Base-by-base conservation (phyloP, 495 filamentous ascomycete genomes). In the Aspergillus funiculosus region DNA sequence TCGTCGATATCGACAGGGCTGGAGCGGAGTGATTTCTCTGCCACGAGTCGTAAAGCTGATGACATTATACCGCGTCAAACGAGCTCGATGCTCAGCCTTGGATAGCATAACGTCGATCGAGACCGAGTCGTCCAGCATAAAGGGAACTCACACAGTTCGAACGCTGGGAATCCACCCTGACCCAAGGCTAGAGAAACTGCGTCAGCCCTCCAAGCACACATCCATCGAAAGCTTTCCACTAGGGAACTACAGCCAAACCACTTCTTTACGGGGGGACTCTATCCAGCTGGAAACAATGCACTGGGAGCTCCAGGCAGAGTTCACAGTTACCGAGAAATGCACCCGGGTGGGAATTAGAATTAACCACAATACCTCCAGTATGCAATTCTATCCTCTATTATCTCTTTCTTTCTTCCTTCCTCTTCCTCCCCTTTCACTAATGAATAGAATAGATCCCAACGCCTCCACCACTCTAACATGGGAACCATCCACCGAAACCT, bases 21-120 rank as follows among this genome's bases (percentile, higher is more conserved):
- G 66, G 62, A 69, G 65, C 20, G 62, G 67, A 9, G 27, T 67
- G 46, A 55, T 66, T n/a, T 69, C 67, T 8, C 29, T 69, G 4
- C 67, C 66, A 6, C 54, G 64, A 13, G 50, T 54, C 8, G 45
- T 60, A 2, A 30, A 48, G 8, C 26, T 71, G 21, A 48, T 53
- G 46, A 64, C 60, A 10, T 15, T 68, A 13, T 34, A 40, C 9
- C 36, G 50, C 34, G 61, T 69, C 6, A 58, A 40, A 14, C 56
- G 51, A 11, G 64, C 67, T 0, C 63, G 66, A 8, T 24, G 10
- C n/a, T 63, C 67, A 6, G 21, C 32, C 1, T 36, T 71, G 21
- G 28, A 45, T 14, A 39, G 43, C 1, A 71, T 71, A 14, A 68
- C 67, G 2, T 71, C 64, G 1, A 54, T 69, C 20, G 61, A 68